These are phyloP conservation scores for Termitomyces sp. DNA, from an alignment of 768 basidiomycete species.

Conservation along the genomic window DNA sequence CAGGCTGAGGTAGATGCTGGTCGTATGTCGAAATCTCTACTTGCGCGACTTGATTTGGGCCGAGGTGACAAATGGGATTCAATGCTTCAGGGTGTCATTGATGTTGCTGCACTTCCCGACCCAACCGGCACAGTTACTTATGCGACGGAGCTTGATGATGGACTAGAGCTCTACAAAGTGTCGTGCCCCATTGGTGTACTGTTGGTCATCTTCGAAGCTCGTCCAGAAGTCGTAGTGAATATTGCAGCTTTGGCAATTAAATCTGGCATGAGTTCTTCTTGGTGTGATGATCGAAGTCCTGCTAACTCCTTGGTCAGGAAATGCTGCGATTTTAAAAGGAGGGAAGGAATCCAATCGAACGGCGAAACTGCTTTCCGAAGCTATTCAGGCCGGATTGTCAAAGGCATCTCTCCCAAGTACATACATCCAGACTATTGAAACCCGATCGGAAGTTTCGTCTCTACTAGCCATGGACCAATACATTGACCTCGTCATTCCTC, in stretches of 20 bases:
- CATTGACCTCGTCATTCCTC: constrained; percentile 95
- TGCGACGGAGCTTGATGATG: constrained; percentile 84
- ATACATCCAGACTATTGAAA: constrained; percentile 90
- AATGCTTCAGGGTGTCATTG: constrained; percentile 86
- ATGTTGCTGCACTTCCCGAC: constrained; percentile 81
- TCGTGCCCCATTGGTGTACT: constrained; percentile 96
- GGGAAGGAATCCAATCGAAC: constrained; percentile 93
- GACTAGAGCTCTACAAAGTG: constrained; percentile 84
- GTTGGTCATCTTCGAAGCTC: constrained; percentile 94
- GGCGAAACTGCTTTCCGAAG: constrained; percentile 64
- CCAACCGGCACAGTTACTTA: constrained; percentile 86
- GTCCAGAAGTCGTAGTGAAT: constrained; percentile 97
- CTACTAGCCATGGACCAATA: constrained; percentile 83
- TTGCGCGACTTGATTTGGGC: constrained; percentile 81
- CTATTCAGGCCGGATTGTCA: constrained; percentile 73
- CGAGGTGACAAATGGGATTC: constrained; percentile 88
- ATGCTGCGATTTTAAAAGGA: constrained; percentile 95
- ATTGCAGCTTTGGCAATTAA: constrained; percentile 96
- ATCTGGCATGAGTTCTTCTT: constrained; percentile 55
- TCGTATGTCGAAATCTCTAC: constrained; percentile 73
- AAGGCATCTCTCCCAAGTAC: constrained; percentile 68
- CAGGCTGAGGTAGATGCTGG: constrained; percentile 75
- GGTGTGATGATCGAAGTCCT: not conserved
- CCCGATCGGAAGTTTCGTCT: constrained; percentile 84
- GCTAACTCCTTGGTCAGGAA: constrained; percentile 49